Evolutionary conservation across 169 alveolate species (phyloP), one percentile per base, ranked within the genome.

Genomic region (Cryptosporidium andersoni): DNA sequence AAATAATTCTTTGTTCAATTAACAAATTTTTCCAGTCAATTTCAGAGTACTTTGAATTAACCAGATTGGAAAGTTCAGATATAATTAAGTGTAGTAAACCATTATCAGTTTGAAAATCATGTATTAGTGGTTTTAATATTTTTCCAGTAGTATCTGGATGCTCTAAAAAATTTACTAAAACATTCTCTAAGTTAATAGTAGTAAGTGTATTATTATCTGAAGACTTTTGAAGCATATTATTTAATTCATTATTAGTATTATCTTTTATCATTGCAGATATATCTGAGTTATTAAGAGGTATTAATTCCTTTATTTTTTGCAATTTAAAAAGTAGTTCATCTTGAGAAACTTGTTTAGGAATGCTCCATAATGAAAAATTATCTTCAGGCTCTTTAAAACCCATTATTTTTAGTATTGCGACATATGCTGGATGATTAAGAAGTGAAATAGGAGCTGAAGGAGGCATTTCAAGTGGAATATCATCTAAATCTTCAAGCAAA

Each of bases 401-500:
- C 49, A 74, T 8, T 14, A 68, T 40, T 25, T 51, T 25, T 64
- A 74, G 3, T 39, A 74, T 40, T 55, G 36, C 16, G 7, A 14
- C 60, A 53, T 74, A 74, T 43, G n/a, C 60, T 12, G 55, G 4
- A 60, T 74, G 74, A 3, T 14, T 37, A 36, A 74, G 43, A 36
- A 74, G 52, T 7, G 74, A 45, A 60, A 12, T 56, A 5, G 85
- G 85, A 1, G 60, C n/a, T 2, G 51, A 43, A 2, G 85, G 39
- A 2, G 85, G 85, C 16, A 62, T 25, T 37, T 74, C 85, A 9
- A 74, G 49, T 40, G 85, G 85, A 40, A 74, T 74, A n/a, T 74
- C 85, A 48, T 58, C 85, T 34, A 74, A 39, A 40, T 66, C 65
- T 40, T 60, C 37, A 14, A 58, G 34, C 40, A 74, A n/a, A 45